These are phyloP conservation scores for Hymenoscyphus albidus DNA, from an alignment of 2,329 filamentous ascomycete genomes.

Conservation along the genomic window DNA sequence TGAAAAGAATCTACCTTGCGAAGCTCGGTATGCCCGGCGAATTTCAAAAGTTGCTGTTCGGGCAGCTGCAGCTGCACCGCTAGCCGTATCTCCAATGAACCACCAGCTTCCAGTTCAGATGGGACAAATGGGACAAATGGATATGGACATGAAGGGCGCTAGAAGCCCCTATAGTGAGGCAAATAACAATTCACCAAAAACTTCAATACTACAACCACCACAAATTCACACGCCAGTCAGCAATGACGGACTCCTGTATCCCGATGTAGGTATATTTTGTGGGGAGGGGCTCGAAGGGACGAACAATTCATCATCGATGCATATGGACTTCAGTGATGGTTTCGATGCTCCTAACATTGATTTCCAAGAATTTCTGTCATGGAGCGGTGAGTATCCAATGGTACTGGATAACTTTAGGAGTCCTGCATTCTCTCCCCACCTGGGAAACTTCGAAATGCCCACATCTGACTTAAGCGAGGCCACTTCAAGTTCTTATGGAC, in stretches of 20 bases:
- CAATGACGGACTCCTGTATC: not conserved
- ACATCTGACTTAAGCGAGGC: slow-evolving; percentile 36
- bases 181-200: not conserved
- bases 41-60: slow-evolving; percentile 41
- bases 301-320: not conserved
- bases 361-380: slow-evolving; percentile 12
- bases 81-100: not conserved
- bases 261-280: slow-evolving; percentile 5
- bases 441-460: slow-evolving; percentile 7
- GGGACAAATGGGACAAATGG: slow-evolving; percentile 2
- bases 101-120: slow-evolving; percentile 8
- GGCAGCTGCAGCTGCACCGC: slow-evolving; percentile 1
- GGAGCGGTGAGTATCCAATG: slow-evolving; percentile 8
- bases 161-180: slow-evolving; percentile 7
- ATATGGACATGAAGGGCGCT: slow-evolving; percentile 5
- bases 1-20: slow-evolving; percentile 47
- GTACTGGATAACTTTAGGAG: slow-evolving; percentile 9
- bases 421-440: not conserved
- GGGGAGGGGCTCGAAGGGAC: not conserved
- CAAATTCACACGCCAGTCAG: slow-evolving; percentile 5
- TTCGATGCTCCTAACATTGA: slow-evolving; percentile 6
- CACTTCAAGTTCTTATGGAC: slow-evolving; percentile 42
- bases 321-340: slow-evolving; percentile 10
- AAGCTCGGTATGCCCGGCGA: slow-evolving; percentile 47
- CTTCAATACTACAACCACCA: not conserved